Percentiles rank a stretch among this genome's conserved stretches.
These are phyloP conservation scores for Wickerhamomyces chaumierensis DNA, from an alignment of 805 yeast species.

Conservation along the genomic window DNA sequence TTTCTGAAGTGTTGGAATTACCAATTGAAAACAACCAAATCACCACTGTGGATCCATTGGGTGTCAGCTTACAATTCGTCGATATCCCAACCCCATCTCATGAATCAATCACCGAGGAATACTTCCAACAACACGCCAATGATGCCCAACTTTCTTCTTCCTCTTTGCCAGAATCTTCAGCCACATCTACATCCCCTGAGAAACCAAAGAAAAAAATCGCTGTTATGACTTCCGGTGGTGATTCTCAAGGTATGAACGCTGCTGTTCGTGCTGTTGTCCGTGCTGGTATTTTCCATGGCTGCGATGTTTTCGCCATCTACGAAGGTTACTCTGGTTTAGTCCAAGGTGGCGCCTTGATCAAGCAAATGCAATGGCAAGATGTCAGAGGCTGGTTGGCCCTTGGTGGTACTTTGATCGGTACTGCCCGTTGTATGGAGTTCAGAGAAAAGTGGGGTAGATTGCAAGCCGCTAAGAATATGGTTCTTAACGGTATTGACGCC, in stretches of 20 bases:
- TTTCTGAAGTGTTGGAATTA: slow-evolving; percentile 13
- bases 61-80: slow-evolving; percentile 33
- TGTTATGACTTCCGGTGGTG: slow-evolving; percentile 98
- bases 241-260: slow-evolving; percentile 97
- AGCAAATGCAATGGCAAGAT: slow-evolving; percentile 60
- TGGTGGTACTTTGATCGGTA: slow-evolving; percentile 75
- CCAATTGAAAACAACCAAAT: slow-evolving; percentile 11
- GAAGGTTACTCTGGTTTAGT: slow-evolving; percentile 95
- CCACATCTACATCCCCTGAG: slow-evolving; percentile 1
- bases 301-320: slow-evolving; percentile 81
- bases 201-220: slow-evolving; percentile 53
- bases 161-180: slow-evolving; percentile 1
- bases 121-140: slow-evolving; percentile 5
- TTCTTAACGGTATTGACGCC: slow-evolving; percentile 65
- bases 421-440: slow-evolving; percentile 64
- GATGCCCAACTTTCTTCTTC: slow-evolving; percentile 3
- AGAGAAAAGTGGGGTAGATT: slow-evolving; percentile 57
- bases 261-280: slow-evolving; percentile 91
- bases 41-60: slow-evolving; percentile 50
- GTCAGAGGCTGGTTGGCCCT: slow-evolving; percentile 59
- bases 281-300: slow-evolving; percentile 74
- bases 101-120: slow-evolving; percentile 5
- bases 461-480: slow-evolving; percentile 51
- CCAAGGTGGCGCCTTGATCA: slow-evolving; percentile 60
- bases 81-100: slow-evolving; percentile 15